Base-by-base conservation (phyloP, 208 protist genomes). In the Zelonia costaricensis region DNA sequence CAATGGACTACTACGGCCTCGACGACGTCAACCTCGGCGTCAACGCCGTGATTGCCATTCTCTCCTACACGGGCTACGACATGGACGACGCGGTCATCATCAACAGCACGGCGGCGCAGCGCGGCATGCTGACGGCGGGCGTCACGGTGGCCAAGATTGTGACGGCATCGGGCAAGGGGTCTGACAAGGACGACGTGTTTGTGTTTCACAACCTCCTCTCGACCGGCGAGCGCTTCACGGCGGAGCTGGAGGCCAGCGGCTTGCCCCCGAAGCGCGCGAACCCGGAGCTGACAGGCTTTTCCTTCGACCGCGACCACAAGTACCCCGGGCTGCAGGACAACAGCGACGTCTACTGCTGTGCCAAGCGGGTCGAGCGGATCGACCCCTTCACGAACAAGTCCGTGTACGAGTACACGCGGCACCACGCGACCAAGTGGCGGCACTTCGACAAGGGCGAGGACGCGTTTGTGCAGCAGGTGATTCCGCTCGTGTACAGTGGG, bases 1-100 rank as follows among this genome's bases (percentile, higher is more conserved):
- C 87, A 10, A 94, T 98, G 86, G 80, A 95, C 54, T 87, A 93
- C 52, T 99, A 97, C 69, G 40, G 74, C 65, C 73, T 99, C 40
- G 96, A 99, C 78, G 92, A 99, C 44, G 99, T 99, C 62, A 97
- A 98, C 52, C 76, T 94, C 27, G 99, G 99, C 48, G 92, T 94
- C 7, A 99, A 99, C 81, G 98, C 98, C 16, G 85, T 99, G n/a
- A 95, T 99, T 33, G 99, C 98, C 23, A 99, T 99, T 55, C 84
- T 99, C 60, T 93, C 98, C 18, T 99, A 99, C 92, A 99, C 99
- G 5, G 98, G 98, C 52, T 99, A 99, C 80, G 99, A 99, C 86
- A 99, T 99, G 98, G 99, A 99, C 77, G 99, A 99, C 78, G 98
- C 99, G 20, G 98, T 99, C 58, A 99, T 99, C 46, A 78, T 99